A percentile compares a stretch with the other conserved stretches of the same genome.
Evolutionary conservation across 2,329 filamentous ascomycete species (phyloP).

Genomic region (Polychaeton citri): DNA sequence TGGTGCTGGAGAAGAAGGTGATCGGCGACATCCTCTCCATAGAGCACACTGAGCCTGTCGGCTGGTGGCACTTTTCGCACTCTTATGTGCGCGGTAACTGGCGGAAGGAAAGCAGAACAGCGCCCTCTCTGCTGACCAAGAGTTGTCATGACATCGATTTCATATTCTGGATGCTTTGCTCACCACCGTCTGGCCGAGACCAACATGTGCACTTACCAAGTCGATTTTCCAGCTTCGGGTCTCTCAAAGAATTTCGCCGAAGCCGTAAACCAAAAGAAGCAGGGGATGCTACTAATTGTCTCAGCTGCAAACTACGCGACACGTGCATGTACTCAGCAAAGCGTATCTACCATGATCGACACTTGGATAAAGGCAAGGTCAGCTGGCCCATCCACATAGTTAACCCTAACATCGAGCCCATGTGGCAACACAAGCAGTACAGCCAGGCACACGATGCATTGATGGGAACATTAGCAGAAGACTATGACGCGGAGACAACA

Average conservation of each 20-base stretch:
- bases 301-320: constrained; percentile 60
- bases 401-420: constrained; percentile 82
- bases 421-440: constrained; percentile 33
- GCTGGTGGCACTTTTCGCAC: constrained; percentile 92
- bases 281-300: constrained; percentile 71
- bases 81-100: constrained; percentile 90
- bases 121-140: constrained; percentile 77
- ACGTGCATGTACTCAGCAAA: constrained; percentile 77
- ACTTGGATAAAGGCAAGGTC: constrained; percentile 52
- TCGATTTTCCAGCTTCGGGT: constrained; percentile 61
- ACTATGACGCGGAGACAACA: constrained; percentile 42
- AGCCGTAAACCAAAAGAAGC: constrained; percentile 63
- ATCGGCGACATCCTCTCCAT: constrained; percentile 78
- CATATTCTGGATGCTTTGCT: constrained; percentile 78
- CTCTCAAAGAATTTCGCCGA: constrained; percentile 63
- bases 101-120: constrained; percentile 66
- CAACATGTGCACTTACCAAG: constrained; percentile 55
- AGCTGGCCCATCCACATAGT: constrained; percentile 82
- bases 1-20: constrained; percentile 59
- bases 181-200: constrained; percentile 45
- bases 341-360: constrained; percentile 62
- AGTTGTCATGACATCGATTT: constrained; percentile 95
- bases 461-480: constrained; percentile 35
- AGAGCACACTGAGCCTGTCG: constrained; percentile 87
- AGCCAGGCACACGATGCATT: constrained; percentile 40